phyloP scores from a whole-genome alignment of 257 asterid genomes.

The Fraxinus quadrangulata region DNA sequence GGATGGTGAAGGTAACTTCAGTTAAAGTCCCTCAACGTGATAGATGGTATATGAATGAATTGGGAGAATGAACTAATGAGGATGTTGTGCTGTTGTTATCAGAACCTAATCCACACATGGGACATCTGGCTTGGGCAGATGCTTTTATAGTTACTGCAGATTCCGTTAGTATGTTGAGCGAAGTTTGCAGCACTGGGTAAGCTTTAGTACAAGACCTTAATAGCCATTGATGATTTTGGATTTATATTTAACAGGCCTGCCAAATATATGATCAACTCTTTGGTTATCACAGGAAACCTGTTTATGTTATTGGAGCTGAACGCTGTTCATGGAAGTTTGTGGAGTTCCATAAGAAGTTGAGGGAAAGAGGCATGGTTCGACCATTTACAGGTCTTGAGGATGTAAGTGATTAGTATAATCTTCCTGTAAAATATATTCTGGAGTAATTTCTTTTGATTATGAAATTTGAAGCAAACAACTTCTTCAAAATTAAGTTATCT shows the following conservation, averaged over 20 bases:
- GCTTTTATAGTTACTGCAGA: constrained; percentile 86
- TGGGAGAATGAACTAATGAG: constrained; percentile 28
- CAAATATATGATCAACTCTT: constrained; percentile 21
- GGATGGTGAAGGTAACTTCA: constrained; percentile 81
- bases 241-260: constrained; percentile 15
- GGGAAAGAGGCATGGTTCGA: constrained; percentile 82
- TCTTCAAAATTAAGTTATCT: neutral
- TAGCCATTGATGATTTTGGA: constrained; percentile 23
- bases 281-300: constrained; percentile 76
- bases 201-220: constrained; percentile 16
- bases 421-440: neutral
- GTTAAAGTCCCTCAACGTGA: constrained; percentile 7
- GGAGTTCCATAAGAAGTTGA: constrained; percentile 77
- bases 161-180: constrained; percentile 95
- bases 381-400: constrained; percentile 98
- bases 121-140: constrained; percentile 98
- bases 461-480: neutral
- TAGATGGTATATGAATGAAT: constrained; percentile 6
- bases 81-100: constrained; percentile 29
- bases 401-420: constrained; percentile 56
- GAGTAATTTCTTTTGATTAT: neutral
- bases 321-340: constrained; percentile 82
- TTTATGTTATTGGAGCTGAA: constrained; percentile 88
- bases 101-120: constrained; percentile 97
- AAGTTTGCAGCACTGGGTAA: constrained; percentile 99